Evolutionary conservation across 306 rosid genomes (phyloP), one percentile per base, ranked within the genome.

Genomic region (Nissolia schottii): DNA sequence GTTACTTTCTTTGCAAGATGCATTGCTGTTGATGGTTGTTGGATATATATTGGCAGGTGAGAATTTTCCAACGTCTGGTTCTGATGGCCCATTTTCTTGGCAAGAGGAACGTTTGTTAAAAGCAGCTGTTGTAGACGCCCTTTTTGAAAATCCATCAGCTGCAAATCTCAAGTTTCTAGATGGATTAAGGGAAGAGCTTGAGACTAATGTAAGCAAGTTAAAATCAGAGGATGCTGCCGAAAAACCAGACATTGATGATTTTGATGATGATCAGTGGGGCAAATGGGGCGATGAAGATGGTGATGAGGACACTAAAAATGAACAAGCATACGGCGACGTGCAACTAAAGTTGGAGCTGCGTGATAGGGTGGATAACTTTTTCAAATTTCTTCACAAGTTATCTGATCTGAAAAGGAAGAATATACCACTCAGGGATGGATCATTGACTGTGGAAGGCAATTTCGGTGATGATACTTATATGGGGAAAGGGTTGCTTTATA

Each of bases 1-100:
- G 31, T 56, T 93, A 22, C 89, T 90, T 43, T 86, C 96, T 27
- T 82, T 93, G 80, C 85, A 89, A 83, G 97, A 91, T 82, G 89
- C 96, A 49, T 79, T 93, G 64, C 87, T 90, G 69, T 87, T 93
- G 74, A 82, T 85, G 87, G 73, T 89, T 27, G 61, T 84, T 51
- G 97, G 97, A 63, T 90, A 93, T 81, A 90, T 93, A 74, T 79
- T 89, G 82, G 98, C 96, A 32, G 96, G 96, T 60, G 96, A 86
- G 80, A 87, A 87, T 82, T 93, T 90, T 70, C 98, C 96, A 16
- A 89, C 97, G 23, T 86, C 97, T 70, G 84, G 97, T 68, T 82
- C 90, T 53, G 96, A 89, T 55, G 93, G 98, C 46, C 96, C 97
- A 10, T 93, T 93, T 81, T 93, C 97, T 50, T 90, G 98, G 98